Evolutionary conservation across 306 rosid species (phyloP), one percentile per base, ranked within the genome.

Genomic region (Cicer chorassanicum): DNA sequence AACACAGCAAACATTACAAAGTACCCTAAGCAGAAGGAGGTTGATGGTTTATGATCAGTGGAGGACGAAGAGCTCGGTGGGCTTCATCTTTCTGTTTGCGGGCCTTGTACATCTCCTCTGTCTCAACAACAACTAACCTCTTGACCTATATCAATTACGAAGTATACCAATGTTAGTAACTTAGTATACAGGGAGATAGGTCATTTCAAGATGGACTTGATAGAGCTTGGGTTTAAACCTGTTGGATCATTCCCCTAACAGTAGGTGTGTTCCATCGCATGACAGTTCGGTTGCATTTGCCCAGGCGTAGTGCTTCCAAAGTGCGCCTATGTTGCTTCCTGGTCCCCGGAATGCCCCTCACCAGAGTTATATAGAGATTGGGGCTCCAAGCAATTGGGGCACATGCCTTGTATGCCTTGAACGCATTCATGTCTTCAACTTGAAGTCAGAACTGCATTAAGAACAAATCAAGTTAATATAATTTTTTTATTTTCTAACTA

Each of bases 261-360:
- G 97, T 89, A 55, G 98, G 97, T 1, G 96, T 91, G 82, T 91
- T 93, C 93, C 92, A 89, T 67, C 93, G 90, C 97, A 91, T 93
- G 65, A 91, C 96, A 80, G 98, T 93, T 78, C 96, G 88, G 85
- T 89, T 93, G 84, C 93, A 89, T 75, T 93, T 93, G 68, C 92
- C 38, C 13, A 93, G 88, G 8, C 87, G 91, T 46, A 93, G 84
- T 14, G 98, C 98, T 88, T 91, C 98, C 81, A 91, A 84, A 62
- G 97, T 89, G 70, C 91, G 93, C 78, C 97, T 83, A 68, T 93
- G 97, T 46, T 85, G 92, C 78, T 82, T 88, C 88, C 98, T 89
- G 75, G 98, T 93, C 68, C 98, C 96, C 1, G 98, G 97, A 57
- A 93, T 91, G 9, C 98, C 98, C 81, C 98, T 89, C 76, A 91